Evolutionary conservation across 495 filamentous ascomycete genomes (phyloP).

Genomic region (Xanthoparmelia taractica): DNA sequence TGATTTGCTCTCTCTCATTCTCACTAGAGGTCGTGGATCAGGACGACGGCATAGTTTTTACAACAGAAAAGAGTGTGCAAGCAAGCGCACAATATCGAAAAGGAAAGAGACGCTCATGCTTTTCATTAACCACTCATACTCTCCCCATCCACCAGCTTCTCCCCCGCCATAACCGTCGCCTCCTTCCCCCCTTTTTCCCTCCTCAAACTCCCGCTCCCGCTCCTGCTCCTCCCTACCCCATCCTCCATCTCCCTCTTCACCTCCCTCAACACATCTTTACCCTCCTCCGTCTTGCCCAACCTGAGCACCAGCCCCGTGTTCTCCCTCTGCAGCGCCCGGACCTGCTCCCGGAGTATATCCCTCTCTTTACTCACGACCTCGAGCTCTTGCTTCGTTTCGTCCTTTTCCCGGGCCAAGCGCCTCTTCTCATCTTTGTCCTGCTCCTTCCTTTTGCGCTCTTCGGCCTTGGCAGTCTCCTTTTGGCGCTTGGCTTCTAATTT

Average conservation of each 20-base stretch:
- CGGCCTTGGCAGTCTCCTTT: constrained; percentile 39
- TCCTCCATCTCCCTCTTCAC: constrained; percentile 18
- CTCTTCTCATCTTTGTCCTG: constrained; percentile 54
- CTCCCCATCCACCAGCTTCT: constrained; percentile 9
- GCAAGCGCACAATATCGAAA: too few relatives aligned
- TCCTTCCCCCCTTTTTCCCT: constrained; percentile 15
- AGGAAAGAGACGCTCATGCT: too few relatives aligned
- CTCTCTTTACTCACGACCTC: constrained; percentile 51
- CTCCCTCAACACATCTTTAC: constrained; percentile 18
- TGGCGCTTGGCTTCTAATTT: constrained; percentile 53
- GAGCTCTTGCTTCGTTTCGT: constrained; percentile 50
- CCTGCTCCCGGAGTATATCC: constrained; percentile 53
- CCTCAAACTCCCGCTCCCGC: constrained; percentile 24
- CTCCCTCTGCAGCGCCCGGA: constrained; percentile 58
- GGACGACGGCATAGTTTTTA: too few relatives aligned
- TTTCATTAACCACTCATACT: not conserved
- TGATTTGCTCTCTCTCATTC: too few relatives aligned
- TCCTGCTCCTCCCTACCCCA: constrained; percentile 16
- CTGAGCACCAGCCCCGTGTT: constrained; percentile 41
- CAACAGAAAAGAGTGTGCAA: too few relatives aligned
- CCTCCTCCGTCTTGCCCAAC: constrained; percentile 24
- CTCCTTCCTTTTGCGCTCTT: constrained; percentile 44
- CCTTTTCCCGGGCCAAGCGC: constrained; percentile 44
- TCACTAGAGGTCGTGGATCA: too few relatives aligned
- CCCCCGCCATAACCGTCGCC: constrained; percentile 17